These are phyloP conservation scores for Lactarius vividus DNA, from an alignment of 768 basidiomycete genomes.

Conservation along the genomic window DNA sequence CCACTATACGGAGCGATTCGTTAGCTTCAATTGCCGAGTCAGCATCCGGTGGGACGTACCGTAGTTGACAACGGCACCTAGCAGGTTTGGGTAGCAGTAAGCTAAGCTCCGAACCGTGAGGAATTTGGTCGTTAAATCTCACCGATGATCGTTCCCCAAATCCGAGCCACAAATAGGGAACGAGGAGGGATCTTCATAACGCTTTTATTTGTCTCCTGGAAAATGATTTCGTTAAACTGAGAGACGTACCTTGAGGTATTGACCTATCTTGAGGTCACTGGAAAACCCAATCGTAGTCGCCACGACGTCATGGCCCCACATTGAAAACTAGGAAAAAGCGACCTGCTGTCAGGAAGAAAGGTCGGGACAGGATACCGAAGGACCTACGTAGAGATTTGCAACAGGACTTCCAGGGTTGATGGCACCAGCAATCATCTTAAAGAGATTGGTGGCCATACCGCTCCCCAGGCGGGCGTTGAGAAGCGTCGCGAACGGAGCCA, in stretches of 20 bases:
- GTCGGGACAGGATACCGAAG: neutral
- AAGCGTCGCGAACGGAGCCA: constrained; percentile 54
- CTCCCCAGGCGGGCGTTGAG: constrained; percentile 59
- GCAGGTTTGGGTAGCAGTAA: neutral
- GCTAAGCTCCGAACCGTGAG: neutral
- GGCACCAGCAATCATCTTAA: constrained; percentile 63
- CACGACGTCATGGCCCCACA: constrained; percentile 66
- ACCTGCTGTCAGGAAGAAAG: neutral
- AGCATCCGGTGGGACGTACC: constrained; percentile 25
- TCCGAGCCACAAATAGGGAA: constrained; percentile 60
- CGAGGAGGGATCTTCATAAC: constrained; percentile 61
- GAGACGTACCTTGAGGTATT: constrained; percentile 37
- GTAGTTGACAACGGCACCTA: constrained; percentile 39
- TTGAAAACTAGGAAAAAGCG: constrained; percentile 47
- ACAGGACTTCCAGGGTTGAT: constrained; percentile 63
- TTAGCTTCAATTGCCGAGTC: constrained; percentile 29
- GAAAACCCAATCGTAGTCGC: constrained; percentile 52
- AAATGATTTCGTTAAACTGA: neutral
- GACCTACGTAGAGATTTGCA: constrained; percentile 60
- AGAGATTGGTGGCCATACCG: constrained; percentile 58
- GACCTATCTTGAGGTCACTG: constrained; percentile 55
- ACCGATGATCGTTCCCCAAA: constrained; percentile 63
- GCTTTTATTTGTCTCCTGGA: neutral
- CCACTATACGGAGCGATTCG: constrained; percentile 37
- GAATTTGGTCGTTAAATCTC: neutral